A percentile compares a stretch with the other conserved stretches of the same genome.
These are phyloP conservation scores for Hygrocybe coccinea DNA, from an alignment of 768 basidiomycete species.

Conservation along the genomic window DNA sequence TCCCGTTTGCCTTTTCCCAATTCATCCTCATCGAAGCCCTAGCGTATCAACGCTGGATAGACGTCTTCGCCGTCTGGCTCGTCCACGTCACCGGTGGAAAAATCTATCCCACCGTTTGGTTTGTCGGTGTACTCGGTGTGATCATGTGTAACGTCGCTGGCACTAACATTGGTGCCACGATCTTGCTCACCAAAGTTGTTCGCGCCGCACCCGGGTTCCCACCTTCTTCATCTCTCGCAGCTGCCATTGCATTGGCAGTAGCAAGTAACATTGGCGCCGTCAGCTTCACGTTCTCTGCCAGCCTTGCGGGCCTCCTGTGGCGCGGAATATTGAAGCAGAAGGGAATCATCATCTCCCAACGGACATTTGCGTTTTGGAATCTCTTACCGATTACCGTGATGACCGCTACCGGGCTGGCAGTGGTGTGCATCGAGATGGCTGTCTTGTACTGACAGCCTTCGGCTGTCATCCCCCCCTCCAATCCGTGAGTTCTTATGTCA, in stretches of 20 bases:
- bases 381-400: constrained; percentile 57
- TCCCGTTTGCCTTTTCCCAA: constrained; percentile 91
- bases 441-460: constrained; percentile 35
- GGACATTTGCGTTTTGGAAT: constrained; percentile 72
- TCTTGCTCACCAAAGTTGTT: constrained; percentile 78
- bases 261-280: constrained; percentile 90
- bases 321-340: constrained; percentile 67
- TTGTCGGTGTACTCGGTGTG: constrained; percentile 59
- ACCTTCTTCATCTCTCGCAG: constrained; percentile 41
- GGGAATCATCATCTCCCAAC: constrained; percentile 54
- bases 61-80: constrained; percentile 68
- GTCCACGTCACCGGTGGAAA: constrained; percentile 30
- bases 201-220: constrained; percentile 42
- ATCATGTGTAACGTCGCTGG: constrained; percentile 68
- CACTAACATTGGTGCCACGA: constrained; percentile 82
- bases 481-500: no score
- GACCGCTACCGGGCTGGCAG: constrained; percentile 58
- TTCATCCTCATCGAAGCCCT: constrained; percentile 91
- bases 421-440: constrained; percentile 75
- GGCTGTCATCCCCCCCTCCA: no score
- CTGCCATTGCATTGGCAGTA: constrained; percentile 72
- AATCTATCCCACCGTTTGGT: constrained; percentile 41
- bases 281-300: constrained; percentile 82
- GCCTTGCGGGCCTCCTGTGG: constrained; percentile 88
- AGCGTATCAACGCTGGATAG: constrained; percentile 80